Evolutionary conservation across 208 protist genomes (phyloP).

Genomic region (Dictyostelium gargantuum): DNA sequence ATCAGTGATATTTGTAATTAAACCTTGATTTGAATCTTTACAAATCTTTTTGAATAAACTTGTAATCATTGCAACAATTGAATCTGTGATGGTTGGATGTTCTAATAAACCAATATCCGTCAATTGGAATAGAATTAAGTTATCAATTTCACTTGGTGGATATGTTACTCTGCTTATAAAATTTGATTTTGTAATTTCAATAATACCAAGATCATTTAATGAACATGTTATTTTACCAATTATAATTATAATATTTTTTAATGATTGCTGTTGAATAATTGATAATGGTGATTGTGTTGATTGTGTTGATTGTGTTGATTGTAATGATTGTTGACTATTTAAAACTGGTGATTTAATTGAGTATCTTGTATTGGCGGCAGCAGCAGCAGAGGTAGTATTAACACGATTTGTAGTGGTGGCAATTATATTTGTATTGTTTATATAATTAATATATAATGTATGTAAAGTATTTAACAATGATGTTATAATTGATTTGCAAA

Average conservation of each 20-base stretch:
- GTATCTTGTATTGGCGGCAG: neutral
- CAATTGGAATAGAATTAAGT: conserved; percentile 27
- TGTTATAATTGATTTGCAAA: neutral
- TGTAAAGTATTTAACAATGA: conserved; percentile 17
- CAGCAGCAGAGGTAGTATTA: neutral
- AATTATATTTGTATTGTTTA: neutral
- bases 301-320: too few species aligned
- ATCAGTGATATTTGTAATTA: conserved; percentile 27
- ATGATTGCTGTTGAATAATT: neutral
- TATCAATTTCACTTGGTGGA: conserved; percentile 42
- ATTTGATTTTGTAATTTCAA: neutral
- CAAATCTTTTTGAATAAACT: conserved; percentile 59
- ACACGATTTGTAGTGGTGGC: neutral
- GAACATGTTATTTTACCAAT: conserved; percentile 20
- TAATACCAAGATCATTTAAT: conserved; percentile 23
- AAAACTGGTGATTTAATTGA: neutral
- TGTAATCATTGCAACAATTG: conserved; percentile 20
- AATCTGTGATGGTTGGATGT: neutral
- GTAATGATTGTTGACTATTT: neutral
- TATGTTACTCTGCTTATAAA: neutral
- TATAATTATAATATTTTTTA: conserved; percentile 20
- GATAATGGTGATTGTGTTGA: neutral
- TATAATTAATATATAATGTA: neutral
- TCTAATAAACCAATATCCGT: conserved; percentile 46
- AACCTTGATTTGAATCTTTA: conserved; percentile 33